Conservation (phyloP, 371 early-diverging fungal genomes). For the Mucor lusitanicus region DNA sequence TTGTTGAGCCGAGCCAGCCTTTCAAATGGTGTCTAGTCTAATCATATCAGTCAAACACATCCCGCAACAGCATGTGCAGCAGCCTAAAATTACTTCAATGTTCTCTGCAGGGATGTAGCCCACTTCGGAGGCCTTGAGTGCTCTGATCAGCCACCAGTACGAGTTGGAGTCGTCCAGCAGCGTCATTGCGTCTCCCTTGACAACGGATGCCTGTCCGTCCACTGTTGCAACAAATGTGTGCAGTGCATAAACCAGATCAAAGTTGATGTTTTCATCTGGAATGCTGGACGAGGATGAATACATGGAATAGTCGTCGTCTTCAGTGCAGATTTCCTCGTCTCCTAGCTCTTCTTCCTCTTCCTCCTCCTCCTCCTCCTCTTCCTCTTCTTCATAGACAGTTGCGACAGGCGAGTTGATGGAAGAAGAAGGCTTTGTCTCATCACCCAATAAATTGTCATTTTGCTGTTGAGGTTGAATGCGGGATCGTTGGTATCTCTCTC, state of each 20-base stretch:
- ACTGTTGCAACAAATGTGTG: conserved; percentile 93
- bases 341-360: conserved; percentile 45
- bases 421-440: background rate
- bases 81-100: conserved; percentile 68
- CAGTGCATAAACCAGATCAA: conserved; percentile 84
- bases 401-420: conserved; percentile 16
- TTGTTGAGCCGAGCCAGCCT: conserved; percentile 85
- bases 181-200: conserved; percentile 85
- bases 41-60: conserved; percentile 3
- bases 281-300: conserved; percentile 58
- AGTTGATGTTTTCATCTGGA: conserved; percentile 78
- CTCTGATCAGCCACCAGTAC: conserved; percentile 97
- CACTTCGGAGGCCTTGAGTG: conserved; percentile 83
- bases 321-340: conserved; percentile 46
- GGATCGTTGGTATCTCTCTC: conserved; percentile 23
- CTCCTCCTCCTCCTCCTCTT: conserved; percentile 35
- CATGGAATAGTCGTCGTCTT: conserved; percentile 51
- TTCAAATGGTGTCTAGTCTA: conserved; percentile 82
- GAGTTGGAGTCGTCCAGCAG: conserved; percentile 92
- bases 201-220: conserved; percentile 93
- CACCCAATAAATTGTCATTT: background rate
- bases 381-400: conserved; percentile 36
- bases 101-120: conserved; percentile 98
- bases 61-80: background rate
- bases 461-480: conserved; percentile 13